phyloP scores from a whole-genome alignment of 495 filamentous ascomycete genomes.

The Aspergillus nanangensis region DNA sequence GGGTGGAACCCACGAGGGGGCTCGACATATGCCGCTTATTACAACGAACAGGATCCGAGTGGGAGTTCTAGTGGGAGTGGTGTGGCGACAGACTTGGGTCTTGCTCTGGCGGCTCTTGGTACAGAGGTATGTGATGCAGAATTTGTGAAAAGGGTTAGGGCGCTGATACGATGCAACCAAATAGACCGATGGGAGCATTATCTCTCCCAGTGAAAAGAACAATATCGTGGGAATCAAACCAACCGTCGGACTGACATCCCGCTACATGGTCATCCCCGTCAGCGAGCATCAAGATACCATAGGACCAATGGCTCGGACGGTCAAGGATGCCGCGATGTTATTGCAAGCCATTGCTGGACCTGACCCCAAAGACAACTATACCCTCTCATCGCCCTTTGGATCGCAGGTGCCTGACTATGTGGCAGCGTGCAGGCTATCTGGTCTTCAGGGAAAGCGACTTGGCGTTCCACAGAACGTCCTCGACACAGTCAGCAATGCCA shows the following conservation, averaged over 20 bases:
- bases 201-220: conserved; percentile 51
- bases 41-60: conserved; percentile 47
- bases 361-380: conserved; percentile 47
- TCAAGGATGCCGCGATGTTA: conserved; percentile 63
- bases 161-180: neutral
- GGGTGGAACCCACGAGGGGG: conserved; percentile 54
- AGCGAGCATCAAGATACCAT: conserved; percentile 60
- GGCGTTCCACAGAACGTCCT: conserved; percentile 50
- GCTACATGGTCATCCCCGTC: conserved; percentile 58
- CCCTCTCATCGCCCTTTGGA: conserved; percentile 44
- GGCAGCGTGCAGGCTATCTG: conserved; percentile 43
- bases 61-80: conserved; percentile 51
- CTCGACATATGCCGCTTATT: conserved; percentile 47
- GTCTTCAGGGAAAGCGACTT: conserved; percentile 44
- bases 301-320: conserved; percentile 59
- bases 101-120: conserved; percentile 45
- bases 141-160: too few species aligned
- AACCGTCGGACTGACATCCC: conserved; percentile 63
- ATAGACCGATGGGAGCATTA: conserved; percentile 48
- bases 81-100: conserved; percentile 44
- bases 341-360: conserved; percentile 57
- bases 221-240: conserved; percentile 62
- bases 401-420: conserved; percentile 43
- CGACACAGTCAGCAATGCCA: conserved; percentile 6
- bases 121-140: conserved; percentile 34